Base-by-base conservation (phyloP, 495 filamentous ascomycete species). In the Aspergillus ellipticus region DNA sequence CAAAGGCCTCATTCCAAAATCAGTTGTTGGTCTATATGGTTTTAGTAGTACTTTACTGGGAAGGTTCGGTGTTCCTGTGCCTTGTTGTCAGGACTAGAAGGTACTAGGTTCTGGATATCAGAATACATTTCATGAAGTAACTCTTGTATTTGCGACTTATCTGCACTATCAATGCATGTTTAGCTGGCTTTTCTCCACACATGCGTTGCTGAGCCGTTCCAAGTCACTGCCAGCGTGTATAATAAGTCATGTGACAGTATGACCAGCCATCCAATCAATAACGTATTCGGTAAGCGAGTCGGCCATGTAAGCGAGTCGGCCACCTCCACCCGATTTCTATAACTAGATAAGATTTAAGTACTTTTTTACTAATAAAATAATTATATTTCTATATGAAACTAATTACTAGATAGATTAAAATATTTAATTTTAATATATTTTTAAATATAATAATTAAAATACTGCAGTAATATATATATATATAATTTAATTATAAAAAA, bases 401-500 rank as follows among this genome's bases (percentile, higher is more conserved):
- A 31, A 33, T n/a, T 31, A 31, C 17, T 33, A 49, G 11, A 31
- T 33, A 49, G 8, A 49, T 49, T 49, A 49, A 29, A 21, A 49
- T 49, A 49, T 24, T 29, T 21, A 51, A 10, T 29, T 39, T 20
- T 17, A 51, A 6, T 42, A n/a, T 42, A 42, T 9, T 51, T 2
- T 39, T 31, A 28, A 29, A 42, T 53, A 42, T 24, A 43, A 28
- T 51, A 39, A 42, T 17, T 53, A n/a, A n/a, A n/a, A n/a, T n/a
- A n/a, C n/a, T n/a, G n/a, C n/a, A n/a, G n/a, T n/a, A n/a, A n/a
- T n/a, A 41, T 17, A 15, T 28, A 21, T 43, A 53, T 19, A 37
- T 51, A 35, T 4, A 35, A 37, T 10, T 51, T 37, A 37, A 37
- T 2, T 51, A 51, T 17, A 17, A 37, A 19, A 33, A n/a, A n/a